Percentiles rank a stretch among this genome's conserved stretches.
Conservation (phyloP, 192 early-diverging fungal genomes). For the Coemansia sp. region DNA sequence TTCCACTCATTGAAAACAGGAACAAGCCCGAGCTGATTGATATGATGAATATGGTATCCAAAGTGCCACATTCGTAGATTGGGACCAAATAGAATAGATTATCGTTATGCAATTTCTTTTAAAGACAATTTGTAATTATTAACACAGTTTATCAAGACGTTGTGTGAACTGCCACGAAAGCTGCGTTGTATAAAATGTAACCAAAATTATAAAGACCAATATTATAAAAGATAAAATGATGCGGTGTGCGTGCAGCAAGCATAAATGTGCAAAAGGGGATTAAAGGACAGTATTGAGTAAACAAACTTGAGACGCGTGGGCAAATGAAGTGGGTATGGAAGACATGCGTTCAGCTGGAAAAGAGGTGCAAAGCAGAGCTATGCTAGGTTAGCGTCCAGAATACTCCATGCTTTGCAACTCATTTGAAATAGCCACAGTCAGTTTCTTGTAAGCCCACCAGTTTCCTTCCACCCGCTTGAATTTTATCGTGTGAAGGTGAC, state of each 20-base stretch:
- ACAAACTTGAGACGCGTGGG: background rate
- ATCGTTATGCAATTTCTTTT: background rate
- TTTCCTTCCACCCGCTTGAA: slow-evolving; percentile 44
- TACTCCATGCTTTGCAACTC: slow-evolving; percentile 29
- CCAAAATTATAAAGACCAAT: too few relatives aligned
- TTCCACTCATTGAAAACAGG: background rate
- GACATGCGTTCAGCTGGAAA: background rate
- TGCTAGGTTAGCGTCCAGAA: background rate
- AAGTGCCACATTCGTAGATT: background rate
- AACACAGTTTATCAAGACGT: too few relatives aligned
- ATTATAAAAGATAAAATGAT: too few relatives aligned
- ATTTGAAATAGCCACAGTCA: slow-evolving; percentile 38
- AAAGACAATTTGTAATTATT: too few relatives aligned
- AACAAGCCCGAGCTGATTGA: background rate
- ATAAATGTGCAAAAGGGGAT: too few relatives aligned
- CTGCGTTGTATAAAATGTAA: too few relatives aligned
- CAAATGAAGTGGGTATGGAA: background rate
- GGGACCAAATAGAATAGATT: background rate
- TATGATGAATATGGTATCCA: background rate
- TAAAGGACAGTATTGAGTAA: background rate
- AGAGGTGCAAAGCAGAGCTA: background rate
- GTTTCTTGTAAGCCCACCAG: slow-evolving; percentile 50
- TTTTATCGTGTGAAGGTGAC: slow-evolving; percentile 42
- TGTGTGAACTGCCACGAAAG: too few relatives aligned
- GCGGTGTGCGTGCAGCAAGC: too few relatives aligned